Evolutionary conservation across 1,284 basidiomycete genomes (phyloP), one percentile per base, ranked within the genome.

Genomic region (Cutaneotrichosporon cyanovorans): DNA sequence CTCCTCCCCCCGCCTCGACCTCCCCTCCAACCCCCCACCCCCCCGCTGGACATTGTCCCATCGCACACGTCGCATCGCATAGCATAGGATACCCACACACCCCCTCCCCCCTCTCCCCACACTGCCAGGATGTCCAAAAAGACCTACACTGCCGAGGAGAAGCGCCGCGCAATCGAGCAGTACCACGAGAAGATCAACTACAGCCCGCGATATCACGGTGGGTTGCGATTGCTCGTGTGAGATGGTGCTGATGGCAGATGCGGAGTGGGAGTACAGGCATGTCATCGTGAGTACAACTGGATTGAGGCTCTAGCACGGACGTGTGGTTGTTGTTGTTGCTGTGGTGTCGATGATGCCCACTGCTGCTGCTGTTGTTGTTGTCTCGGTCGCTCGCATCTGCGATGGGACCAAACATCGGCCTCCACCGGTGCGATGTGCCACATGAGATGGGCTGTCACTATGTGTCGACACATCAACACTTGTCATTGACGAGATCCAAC

Each of bases 231-330:
- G n/a, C 7, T 2, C 5, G 21, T 9, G 15, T 8, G 14, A n/a
- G 12, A 21, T 12, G 12, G n/a, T 21, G 35, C 35, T 44, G 25
- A 37, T 34, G 14, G 23, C 51, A 70, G 71, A 69, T 46, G 65
- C 69, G 35, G 60, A 66, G 34, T 71, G 66, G 59, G 71, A 73
- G 53, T 73, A 68, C 58, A 60, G 71, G 53, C 71, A 73, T 53
- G 71, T 73, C 39, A 71, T 68, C 33, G 68, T 72, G 45, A 60
- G 68, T 62, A 15, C 5, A n/a, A 12, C 18, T 23, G 6, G 6
- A 14, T 10, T 31, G 6, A 3, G 25, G 19, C 18, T 5, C 19
- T 18, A 4, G 32, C 16, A 11, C 2, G 19, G 16, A 18, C n/a
- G n/a, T 30, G 23, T n/a, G 21, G 36, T 36, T 18, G 35, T 37